A percentile compares a stretch with the other conserved stretches of the same genome.
These are phyloP conservation scores for Erodium trifolium DNA, from an alignment of 441 rosid genomes.

Conservation along the genomic window DNA sequence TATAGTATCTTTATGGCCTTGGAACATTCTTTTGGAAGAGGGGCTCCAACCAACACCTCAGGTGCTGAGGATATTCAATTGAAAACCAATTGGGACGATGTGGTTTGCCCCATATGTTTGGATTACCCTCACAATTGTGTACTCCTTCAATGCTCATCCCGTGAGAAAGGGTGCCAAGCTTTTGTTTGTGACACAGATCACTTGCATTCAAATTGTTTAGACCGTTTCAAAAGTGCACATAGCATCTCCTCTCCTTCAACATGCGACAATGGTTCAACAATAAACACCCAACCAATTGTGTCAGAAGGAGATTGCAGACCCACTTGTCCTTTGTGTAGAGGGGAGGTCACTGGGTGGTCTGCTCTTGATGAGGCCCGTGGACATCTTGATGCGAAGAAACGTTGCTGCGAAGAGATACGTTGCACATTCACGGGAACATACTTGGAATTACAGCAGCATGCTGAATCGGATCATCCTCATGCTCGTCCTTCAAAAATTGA, in stretches of 20 bases:
- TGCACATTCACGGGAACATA: conserved; percentile 66
- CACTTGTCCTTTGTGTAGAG: conserved; percentile 85
- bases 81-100: conserved; percentile 60
- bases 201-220: conserved; percentile 86
- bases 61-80: conserved; percentile 43
- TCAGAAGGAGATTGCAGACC: conserved; percentile 46
- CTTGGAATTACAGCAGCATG: conserved; percentile 60
- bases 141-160: conserved; percentile 81
- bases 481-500: conserved; percentile 83
- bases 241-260: conserved; percentile 51
- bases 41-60: conserved; percentile 22
- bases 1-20: conserved; percentile 36
- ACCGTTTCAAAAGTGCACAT: conserved; percentile 73
- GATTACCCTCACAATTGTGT: conserved; percentile 88
- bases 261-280: conserved; percentile 28
- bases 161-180: conserved; percentile 71
- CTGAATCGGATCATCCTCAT: conserved; percentile 71
- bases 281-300: conserved; percentile 25
- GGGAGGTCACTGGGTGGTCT: conserved; percentile 83
- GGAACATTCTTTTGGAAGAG: conserved; percentile 31
- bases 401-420: conserved; percentile 63
- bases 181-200: conserved; percentile 81
- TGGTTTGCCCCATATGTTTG: conserved; percentile 83
- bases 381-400: conserved; percentile 58
- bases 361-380: conserved; percentile 61